Evolutionary conservation across 805 yeast species (phyloP).

Genomic region (Sugiyamaella qingdaonensis): DNA sequence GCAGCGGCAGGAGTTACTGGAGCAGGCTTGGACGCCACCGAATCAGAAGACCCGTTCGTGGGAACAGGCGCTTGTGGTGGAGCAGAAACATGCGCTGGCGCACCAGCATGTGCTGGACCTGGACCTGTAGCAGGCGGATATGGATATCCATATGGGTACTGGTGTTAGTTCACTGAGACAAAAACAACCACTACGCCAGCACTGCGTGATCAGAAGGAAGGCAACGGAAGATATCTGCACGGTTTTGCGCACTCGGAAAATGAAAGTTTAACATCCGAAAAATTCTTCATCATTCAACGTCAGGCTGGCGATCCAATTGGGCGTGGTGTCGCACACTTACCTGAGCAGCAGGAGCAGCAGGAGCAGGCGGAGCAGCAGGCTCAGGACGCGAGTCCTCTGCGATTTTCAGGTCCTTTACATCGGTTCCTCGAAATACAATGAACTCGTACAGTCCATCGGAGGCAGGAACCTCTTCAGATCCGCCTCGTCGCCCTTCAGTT

Average conservation of each 20-base stretch:
- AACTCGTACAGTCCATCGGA: slow-evolving; percentile 64
- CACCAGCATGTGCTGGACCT: slow-evolving; percentile 8
- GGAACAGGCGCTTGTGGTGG: neutral
- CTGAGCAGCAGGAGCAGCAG: slow-evolving; percentile 30
- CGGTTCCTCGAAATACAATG: slow-evolving; percentile 85
- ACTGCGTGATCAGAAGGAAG: slow-evolving; percentile 40
- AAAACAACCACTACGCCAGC: neutral
- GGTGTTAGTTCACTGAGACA: neutral
- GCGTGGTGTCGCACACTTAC: slow-evolving; percentile 22
- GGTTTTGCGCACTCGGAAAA: slow-evolving; percentile 33
- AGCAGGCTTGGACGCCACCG: too few species aligned
- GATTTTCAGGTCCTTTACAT: slow-evolving; percentile 84
- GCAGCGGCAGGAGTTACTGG: slow-evolving; percentile 7
- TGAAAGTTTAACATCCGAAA: slow-evolving; percentile 24
- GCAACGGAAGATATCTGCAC: slow-evolving; percentile 40
- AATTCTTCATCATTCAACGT: slow-evolving; percentile 30
- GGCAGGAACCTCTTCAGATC: slow-evolving; percentile 66
- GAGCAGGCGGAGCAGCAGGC: slow-evolving; percentile 34
- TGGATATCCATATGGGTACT: slow-evolving; percentile 10
- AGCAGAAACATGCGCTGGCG: slow-evolving; percentile 7
- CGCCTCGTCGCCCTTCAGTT: slow-evolving; percentile 81
- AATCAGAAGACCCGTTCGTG: neutral
- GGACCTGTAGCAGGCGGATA: slow-evolving; percentile 11
- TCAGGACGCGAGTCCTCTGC: slow-evolving; percentile 59
- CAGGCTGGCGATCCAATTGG: neutral